Percentiles rank a stretch among this genome's conserved stretches.
phyloP scores from a whole-genome alignment of 192 early-diverging fungal genomes.

The Funneliformis mosseae region DNA sequence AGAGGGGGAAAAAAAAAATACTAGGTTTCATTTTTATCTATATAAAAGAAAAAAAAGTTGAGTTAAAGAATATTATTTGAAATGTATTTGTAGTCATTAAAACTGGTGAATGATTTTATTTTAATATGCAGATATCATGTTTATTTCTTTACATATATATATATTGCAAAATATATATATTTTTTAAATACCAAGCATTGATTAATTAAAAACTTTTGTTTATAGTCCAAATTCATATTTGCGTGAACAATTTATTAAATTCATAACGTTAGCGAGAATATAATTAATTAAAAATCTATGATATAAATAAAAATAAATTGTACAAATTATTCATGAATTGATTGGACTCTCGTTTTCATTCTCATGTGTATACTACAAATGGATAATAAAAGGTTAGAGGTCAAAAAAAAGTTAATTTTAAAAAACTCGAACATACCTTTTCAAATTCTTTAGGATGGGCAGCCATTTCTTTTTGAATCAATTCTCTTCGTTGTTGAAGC shows the following conservation, averaged over 20 bases:
- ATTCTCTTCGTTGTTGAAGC: conserved; percentile 40
- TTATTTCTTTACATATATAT: not conserved
- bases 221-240: too few relatives aligned
- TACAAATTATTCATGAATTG: too few relatives aligned
- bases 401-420: too few relatives aligned
- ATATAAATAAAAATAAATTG: too few relatives aligned
- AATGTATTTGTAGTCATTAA: conserved; percentile 10
- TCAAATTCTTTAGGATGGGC: conserved; percentile 29
- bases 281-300: too few relatives aligned
- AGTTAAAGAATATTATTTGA: not conserved
- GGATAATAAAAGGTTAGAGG: too few relatives aligned
- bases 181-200: too few relatives aligned
- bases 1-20: not conserved
- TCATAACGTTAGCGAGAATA: too few relatives aligned
- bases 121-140: not conserved
- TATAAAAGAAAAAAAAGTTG: not conserved
- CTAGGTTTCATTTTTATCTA: not conserved
- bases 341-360: too few relatives aligned
- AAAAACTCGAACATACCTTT: not conserved
- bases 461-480: conserved; percentile 37
- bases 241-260: too few relatives aligned
- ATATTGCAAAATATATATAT: not conserved
- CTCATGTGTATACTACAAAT: too few relatives aligned
- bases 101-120: not conserved
- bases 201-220: too few relatives aligned